Evolutionary conservation across 2,329 filamentous ascomycete genomes (phyloP), one percentile per base, ranked within the genome.

Genomic region (Graphilbum sp.): DNA sequence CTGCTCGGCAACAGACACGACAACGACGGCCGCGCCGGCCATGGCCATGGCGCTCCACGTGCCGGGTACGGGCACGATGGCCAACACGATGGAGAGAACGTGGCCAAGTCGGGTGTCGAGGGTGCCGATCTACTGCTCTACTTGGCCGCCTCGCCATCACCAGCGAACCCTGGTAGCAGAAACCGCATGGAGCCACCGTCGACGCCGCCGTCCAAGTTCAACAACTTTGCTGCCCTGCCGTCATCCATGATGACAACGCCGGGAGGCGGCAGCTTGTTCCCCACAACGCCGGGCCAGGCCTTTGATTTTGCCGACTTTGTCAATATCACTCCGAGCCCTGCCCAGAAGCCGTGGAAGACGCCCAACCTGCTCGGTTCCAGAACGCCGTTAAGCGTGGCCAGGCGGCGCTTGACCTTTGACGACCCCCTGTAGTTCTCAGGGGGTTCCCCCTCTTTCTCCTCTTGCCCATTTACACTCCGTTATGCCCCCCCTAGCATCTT

Each of bases 291-390:
- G 0, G 79, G 79, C 15, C 81, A 87, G 52, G 62, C 58, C 35
- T 92, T 96, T 58, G 92, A 96, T 61, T 93, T 96, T 60, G 75
- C 86, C 37, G 90, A 98, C 54, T 98, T 94, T 59, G 79, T 96
- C 54, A 95, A 96, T 59, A 88, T 96, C 55, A 94, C 90, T 7
- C 90, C 90, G 0, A 94, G 85, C 52, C 90, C 90, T 17, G 90
- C 85, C 20, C 90, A 95, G 61, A 84, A 76, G 48, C 71, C 77
- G 10, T 95, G 86, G 82, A 84, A 80, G 55, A 93, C 86, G 0
- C 86, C 85, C 11, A 67, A 72, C 21, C 63, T 66, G 23, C 32
- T 45, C 8, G 43, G 43, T 2, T 54, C 60, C 16, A 66, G 64
- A 50, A 75, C 72, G 32, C 72, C 72, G 9, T 54, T 71, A 41